Percentiles rank a stretch among this genome's conserved stretches.
phyloP scores from a whole-genome alignment of 1,284 basidiomycete species.

The Vanrija humicola region DNA sequence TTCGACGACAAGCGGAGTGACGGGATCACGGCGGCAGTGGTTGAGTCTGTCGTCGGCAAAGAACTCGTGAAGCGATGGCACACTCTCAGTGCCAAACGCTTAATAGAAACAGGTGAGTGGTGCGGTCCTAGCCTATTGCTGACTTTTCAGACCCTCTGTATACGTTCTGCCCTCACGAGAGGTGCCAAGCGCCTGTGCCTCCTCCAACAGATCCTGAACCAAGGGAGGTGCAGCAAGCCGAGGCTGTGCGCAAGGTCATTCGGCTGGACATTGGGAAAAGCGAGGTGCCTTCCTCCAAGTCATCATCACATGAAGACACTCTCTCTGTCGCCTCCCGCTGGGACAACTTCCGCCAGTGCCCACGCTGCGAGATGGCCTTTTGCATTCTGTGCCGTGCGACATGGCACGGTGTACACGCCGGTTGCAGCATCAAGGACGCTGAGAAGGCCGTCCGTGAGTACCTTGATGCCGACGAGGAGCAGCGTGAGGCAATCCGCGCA shows the following conservation, averaged over 20 bases:
- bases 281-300: neutral
- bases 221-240: neutral
- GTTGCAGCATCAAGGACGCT: conserved; percentile 22
- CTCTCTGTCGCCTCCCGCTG: conserved; percentile 9
- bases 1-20: neutral
- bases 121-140: neutral
- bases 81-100: conserved; percentile 33
- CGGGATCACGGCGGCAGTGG: conserved; percentile 60
- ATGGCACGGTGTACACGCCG: conserved; percentile 46
- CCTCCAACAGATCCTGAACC: conserved; percentile 20
- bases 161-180: conserved; percentile 41
- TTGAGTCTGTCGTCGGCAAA: conserved; percentile 53
- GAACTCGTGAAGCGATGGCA: conserved; percentile 34
- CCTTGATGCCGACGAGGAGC: conserved; percentile 30
- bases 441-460: conserved; percentile 32
- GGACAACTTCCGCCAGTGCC: conserved; percentile 37
- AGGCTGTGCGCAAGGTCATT: neutral
- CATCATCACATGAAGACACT: neutral
- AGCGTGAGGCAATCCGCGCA: conserved; percentile 1
- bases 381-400: conserved; percentile 40
- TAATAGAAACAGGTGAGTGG: conserved; percentile 38
- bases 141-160: conserved; percentile 34
- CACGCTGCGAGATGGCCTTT: conserved; percentile 35
- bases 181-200: conserved; percentile 46
- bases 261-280: conserved; percentile 16